Evolutionary conservation across 1,139 yeast species (phyloP).

Genomic region (Suhomyces yuchorum): DNA sequence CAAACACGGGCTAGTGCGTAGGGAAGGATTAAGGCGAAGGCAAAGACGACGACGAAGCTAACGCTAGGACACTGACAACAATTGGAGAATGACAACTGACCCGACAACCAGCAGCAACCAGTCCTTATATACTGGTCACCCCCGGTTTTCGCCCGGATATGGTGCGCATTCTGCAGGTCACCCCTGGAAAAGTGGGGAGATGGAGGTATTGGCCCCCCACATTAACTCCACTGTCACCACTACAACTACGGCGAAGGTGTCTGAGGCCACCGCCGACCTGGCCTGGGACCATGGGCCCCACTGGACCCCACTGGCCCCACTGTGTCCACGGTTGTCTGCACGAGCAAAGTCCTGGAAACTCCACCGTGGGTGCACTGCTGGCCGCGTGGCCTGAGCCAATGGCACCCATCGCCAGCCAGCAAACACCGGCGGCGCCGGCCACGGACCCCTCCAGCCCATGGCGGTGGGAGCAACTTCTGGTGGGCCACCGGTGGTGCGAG

Average conservation of each 20-base stretch:
- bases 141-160: conserved; percentile 11
- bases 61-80: neutral
- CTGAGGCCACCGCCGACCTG: neutral
- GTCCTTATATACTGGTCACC: conserved; percentile 8
- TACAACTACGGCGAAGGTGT: neutral
- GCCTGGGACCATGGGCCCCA: no score
- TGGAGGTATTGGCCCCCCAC: conserved; percentile 1
- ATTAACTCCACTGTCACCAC: neutral
- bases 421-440: neutral
- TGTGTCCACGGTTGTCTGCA: no score
- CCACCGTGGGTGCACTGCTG: no score
- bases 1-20: neutral
- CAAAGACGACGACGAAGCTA: neutral
- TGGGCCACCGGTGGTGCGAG: neutral
- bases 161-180: conserved; percentile 11
- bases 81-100: neutral
- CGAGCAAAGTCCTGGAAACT: no score
- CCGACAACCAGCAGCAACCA: conserved; percentile 2
- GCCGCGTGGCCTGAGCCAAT: no score
- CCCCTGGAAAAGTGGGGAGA: conserved; percentile 17
- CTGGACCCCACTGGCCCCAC: no score
- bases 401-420: no score
- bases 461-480: neutral
- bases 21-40: neutral
- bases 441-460: neutral